Evolutionary conservation across 805 yeast species (phyloP), one percentile per base, ranked within the genome.

Genomic region (Zygotorulaspora sp.): DNA sequence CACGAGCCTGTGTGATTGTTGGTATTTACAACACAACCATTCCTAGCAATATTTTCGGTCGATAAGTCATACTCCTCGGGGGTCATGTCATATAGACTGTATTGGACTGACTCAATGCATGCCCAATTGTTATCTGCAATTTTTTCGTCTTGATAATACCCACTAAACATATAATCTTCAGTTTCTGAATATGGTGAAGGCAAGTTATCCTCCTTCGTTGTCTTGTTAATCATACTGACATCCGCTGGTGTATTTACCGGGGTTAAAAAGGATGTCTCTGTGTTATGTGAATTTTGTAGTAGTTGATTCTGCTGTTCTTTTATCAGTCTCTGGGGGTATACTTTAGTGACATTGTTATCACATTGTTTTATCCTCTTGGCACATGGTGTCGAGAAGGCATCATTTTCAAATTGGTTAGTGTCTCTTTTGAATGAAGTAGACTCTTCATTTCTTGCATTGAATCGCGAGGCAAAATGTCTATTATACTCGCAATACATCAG

Each of bases 151-250:
- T 40, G 31, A 20, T 38, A 40, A 33, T 52, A 56, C 2, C 61
- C 61, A 18, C 43, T 49, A 8, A 48, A 30, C 59, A 56, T 56
- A 36, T 56, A 56, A 19, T 53, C 59, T 35, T 56, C 61, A 2
- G 52, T 45, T 32, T 55, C 60, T 9, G 52, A 47, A 19, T 55
- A 52, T 9, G 47, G 47, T 16, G 47, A 43, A 17, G 40, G 25
- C 2, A 27, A 11, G 21, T 26, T 26, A 27, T 38, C 35, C 19
- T 9, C 25, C n/a, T 23, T 13, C 3, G 16, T 13, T 3, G 36
- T 25, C 18, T 21, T 10, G 3, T 34, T 21, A 6, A 31, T 28
- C 21, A 30, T 20, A 10, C 15, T 27, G 17, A 22, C 30, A 14
- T 40, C 32, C 3, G 43, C 38, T 12, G 43, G 43, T 14, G 43